Evolutionary conservation across 1,284 basidiomycete species (phyloP), one percentile per base, ranked within the genome.

Genomic region (Fistulina hepatica): DNA sequence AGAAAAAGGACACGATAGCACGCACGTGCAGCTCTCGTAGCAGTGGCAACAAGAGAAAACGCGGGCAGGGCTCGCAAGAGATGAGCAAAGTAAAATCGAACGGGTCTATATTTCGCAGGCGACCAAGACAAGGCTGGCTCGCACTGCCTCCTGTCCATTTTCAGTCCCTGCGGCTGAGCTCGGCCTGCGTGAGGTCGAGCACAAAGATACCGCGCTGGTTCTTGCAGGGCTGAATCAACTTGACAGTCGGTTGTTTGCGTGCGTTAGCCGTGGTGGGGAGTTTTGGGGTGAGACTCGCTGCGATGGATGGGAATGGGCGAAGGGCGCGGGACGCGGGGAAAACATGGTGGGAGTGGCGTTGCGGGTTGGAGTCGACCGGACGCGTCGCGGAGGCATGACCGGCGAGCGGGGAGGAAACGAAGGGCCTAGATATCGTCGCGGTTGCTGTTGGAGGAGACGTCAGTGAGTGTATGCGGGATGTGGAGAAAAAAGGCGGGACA

Each of bases 141-240:
- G 8, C 33, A 32, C 15, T 28, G 7, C 21, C 7, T 7, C 13
- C n/a, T 1, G 30, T 16, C 17, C 33, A 20, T 15, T 3, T 17
- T 66, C 55, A 81, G 46, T 79, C 78, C 56, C 75, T 76, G 49
- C 81, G 64, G 54, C 81, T 72, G 53, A 88, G 69, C 55, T 88
- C 83, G 9, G 73, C 81, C 52, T 84, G 83, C 2, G 82, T 84
- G 43, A 88, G 67, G 56, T 85, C 71, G 36, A 88, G 70, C 43
- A 80, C 64, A 48, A 85, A 85, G 36, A 73, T 74, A 37, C 67
- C 60, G 48, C 71, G 70, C 57, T 75, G 74, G 55, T 79, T 74
- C 48, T 74, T 67, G 21, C 83, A 80, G 7, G 81, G 78, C 52
- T 83, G 69, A 41, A 88, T 84, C 52, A 84, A 64, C 53, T 86